Evolutionary conservation across 2,329 filamentous ascomycete species (phyloP), one percentile per base, ranked within the genome.

Genomic region (Trichoderma sp.): DNA sequence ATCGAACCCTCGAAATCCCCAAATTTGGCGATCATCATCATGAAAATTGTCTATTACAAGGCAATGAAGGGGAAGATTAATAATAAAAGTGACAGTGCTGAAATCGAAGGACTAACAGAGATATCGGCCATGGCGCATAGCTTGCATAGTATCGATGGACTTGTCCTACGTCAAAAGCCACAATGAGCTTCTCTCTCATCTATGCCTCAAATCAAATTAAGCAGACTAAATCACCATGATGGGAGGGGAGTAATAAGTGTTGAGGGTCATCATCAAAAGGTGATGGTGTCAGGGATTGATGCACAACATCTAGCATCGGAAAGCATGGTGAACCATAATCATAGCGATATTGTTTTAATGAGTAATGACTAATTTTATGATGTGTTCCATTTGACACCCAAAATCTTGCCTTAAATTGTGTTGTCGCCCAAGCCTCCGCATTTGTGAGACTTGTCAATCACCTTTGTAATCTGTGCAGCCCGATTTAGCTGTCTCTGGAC

Each of bases 401-500:
- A 32, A 21, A 12, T n/a, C 12, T 26, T 32, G 3, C 28, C 6
- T 71, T 26, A 63, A 43, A 64, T n/a, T 12, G 61, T 74, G 51
- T 77, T 75, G 21, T 75, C 77, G 43, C 39, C 67, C 39, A n/a
- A 7, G 39, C 74, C 74, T 11, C 78, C 76, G 43, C 79, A 80
- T 57, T 75, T 79, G 24, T 78, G 77, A 32, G 76, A 70, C 67
- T 78, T 79, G n/a, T 77, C 76, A 14, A 75, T 76, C 11, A 78
- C 74, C 21, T 75, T 71, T 18, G 71, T 76, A 30, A 74, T 74
- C 47, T 76, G 68, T 26, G 79, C 71, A 76, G 76, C 79, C 30
- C 74, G 71, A 15, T 74, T 74, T 39, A 81, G 77, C 4, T 73
- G 75, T 11, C 75, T 72, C n/a, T 75, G 71, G 15, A 80, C 65